Evolutionary conservation across 148 eudicot genomes (phyloP), one percentile per base, ranked within the genome.

Genomic region (Heliosperma pusillum): DNA sequence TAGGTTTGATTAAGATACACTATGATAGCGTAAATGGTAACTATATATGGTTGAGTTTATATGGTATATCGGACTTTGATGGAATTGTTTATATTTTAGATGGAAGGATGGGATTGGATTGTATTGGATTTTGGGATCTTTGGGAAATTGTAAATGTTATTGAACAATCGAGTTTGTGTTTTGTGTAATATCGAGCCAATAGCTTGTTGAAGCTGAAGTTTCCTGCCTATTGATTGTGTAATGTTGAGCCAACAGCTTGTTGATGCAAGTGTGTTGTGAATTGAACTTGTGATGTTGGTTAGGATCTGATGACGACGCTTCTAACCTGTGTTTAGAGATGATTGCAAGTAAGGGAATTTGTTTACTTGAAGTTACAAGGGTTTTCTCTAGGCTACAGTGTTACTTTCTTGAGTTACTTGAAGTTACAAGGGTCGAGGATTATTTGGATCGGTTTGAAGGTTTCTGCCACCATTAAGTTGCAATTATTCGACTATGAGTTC

Each of bases 11-110:
- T n/a, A n/a, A n/a, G n/a, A n/a, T n/a, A n/a, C n/a, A n/a, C n/a
- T n/a, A n/a, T n/a, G n/a, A n/a, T n/a, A n/a, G n/a, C 1, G 33
- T 63, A 0, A 26, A 16, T 5, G 9, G 36, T 66, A n/a, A 10
- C 24, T 33, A n/a, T 40, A n/a, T 66, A 40, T 15, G 52, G 25
- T 19, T 36, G 11, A 66, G 47, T 64, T 29, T 22, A 29, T 17
- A 77, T 76, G 20, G 83, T 80, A 1, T 80, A 77, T 27, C 33
- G 42, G 20, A 65, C 69, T 30, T 65, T 0, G 1, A 33, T 65
- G 69, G 45, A 65, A 65, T 30, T 30, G 20, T 65, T 67, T 9
- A 26, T 30, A 0, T 40, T 40, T 15, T 40, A 10, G 5, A 10
- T 19, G 26, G 19, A 42, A 47, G 3, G 52, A 47, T 47, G 53